phyloP scores from a whole-genome alignment of 1,284 basidiomycete genomes.

The Pterulicium gracile region DNA sequence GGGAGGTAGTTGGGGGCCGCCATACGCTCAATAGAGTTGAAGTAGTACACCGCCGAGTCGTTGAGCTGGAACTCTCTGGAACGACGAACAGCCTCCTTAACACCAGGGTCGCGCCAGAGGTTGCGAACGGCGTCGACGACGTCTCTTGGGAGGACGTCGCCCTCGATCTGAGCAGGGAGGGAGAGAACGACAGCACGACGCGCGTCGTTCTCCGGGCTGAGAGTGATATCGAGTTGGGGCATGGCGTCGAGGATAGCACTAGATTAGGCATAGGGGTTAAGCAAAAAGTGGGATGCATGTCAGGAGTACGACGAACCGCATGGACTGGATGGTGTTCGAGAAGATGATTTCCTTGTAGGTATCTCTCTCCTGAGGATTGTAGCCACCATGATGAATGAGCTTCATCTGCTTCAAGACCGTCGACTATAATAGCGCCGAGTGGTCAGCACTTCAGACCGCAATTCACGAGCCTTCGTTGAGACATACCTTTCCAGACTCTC shows the following conservation, averaged over 20 bases:
- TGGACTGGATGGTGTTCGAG: slow-evolving; percentile 93
- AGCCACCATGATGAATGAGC: slow-evolving; percentile 86
- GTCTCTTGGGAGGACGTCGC: slow-evolving; percentile 66
- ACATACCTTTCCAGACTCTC: slow-evolving; percentile 83
- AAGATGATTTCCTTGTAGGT: slow-evolving; percentile 97
- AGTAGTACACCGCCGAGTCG: slow-evolving; percentile 94
- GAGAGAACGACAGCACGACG: slow-evolving; percentile 71
- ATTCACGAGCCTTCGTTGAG: slow-evolving; percentile 3
- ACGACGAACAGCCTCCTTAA: slow-evolving; percentile 76
- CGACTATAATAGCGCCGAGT: slow-evolving; percentile 51
- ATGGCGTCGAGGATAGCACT: slow-evolving; percentile 90
- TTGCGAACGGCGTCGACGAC: slow-evolving; percentile 76
- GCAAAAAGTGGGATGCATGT: slow-evolving; percentile 1
- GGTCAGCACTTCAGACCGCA: slow-evolving; percentile 5
- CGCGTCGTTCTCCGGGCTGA: slow-evolving; percentile 52
- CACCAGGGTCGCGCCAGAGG: slow-evolving; percentile 84
- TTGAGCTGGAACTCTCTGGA: slow-evolving; percentile 95
- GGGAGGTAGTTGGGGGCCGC: slow-evolving; percentile 69
- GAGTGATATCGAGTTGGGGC: slow-evolving; percentile 44
- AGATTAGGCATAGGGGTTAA: slow-evolving; percentile 5
- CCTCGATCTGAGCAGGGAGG: slow-evolving; percentile 81
- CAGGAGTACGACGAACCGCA: slow-evolving; percentile 48
- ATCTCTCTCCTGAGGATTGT: slow-evolving; percentile 86
- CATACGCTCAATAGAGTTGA: slow-evolving; percentile 87
- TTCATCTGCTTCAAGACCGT: slow-evolving; percentile 97